These are phyloP conservation scores for Annulohypoxylon moriforme DNA, from an alignment of 495 filamentous ascomycete species.

Conservation along the genomic window DNA sequence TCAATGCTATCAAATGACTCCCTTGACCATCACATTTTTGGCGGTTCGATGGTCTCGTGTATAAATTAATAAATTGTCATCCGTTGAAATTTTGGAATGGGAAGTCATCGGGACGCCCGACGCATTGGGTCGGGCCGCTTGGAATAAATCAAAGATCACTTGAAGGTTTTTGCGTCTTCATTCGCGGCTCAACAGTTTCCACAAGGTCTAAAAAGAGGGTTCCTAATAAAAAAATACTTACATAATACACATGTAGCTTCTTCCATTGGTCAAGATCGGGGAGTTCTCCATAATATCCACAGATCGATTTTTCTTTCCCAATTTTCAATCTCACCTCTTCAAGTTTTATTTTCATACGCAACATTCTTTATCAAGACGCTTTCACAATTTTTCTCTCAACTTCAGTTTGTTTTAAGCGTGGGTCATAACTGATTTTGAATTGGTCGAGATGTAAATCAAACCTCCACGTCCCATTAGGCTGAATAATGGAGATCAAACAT, in stretches of 20 bases:
- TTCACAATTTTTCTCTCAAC: neutral
- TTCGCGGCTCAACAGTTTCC: slow-evolving; percentile 4
- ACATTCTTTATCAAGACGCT: neutral
- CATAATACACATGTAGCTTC: slow-evolving; percentile 16
- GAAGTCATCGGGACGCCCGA: slow-evolving; percentile 15
- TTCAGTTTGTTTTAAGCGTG: neutral
- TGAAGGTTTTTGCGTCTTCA: neutral
- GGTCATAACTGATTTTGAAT: too few species aligned
- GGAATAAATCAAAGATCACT: slow-evolving; percentile 15
- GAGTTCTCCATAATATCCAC: neutral
- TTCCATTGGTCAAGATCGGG: slow-evolving; percentile 1
- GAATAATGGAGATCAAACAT: neutral
- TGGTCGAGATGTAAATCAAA: neutral
- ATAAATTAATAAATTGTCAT: neutral
- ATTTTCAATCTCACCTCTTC: neutral
- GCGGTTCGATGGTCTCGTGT: neutral
- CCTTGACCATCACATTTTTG: neutral
- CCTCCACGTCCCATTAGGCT: neutral
- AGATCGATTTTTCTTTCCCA: slow-evolving; percentile 20
- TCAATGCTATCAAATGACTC: slow-evolving; percentile 21
- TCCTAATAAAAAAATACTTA: slow-evolving; percentile 1
- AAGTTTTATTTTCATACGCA: neutral
- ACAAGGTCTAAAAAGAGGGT: neutral
- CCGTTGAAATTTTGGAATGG: slow-evolving; percentile 1
- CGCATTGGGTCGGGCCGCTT: slow-evolving; percentile 35